A percentile compares a stretch with the other conserved stretches of the same genome.
Conservation (phyloP, 345 rosid species). For the Lepidium africanum region DNA sequence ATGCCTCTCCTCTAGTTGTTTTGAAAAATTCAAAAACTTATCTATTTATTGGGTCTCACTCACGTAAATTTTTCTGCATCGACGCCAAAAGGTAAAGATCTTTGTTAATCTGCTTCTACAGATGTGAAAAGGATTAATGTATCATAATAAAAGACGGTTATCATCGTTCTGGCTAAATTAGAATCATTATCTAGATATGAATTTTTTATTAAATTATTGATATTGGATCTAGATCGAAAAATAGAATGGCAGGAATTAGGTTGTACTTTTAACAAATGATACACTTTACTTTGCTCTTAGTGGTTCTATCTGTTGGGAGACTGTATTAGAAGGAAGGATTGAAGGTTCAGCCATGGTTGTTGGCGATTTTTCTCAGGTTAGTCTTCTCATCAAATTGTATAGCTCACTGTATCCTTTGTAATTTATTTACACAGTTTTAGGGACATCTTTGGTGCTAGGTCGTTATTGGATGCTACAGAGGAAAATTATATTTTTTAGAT, state of each 20-base stretch:
- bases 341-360: constrained; percentile 82
- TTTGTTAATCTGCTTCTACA: background rate
- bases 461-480: constrained; percentile 86
- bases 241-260: background rate
- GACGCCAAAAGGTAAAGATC: constrained; percentile 60
- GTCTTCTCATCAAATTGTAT: constrained; percentile 13
- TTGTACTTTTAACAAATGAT: constrained; percentile 11
- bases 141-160: background rate
- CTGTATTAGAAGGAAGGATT: constrained; percentile 63
- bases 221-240: background rate
- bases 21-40: constrained; percentile 48
- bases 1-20: constrained; percentile 81
- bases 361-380: constrained; percentile 78
- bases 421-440: background rate
- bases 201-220: background rate
- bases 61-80: constrained; percentile 58
- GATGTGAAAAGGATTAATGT: background rate
- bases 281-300: constrained; percentile 33
- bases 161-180: background rate
- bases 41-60: constrained; percentile 88
- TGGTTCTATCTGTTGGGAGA: constrained; percentile 79
- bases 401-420: constrained; percentile 9
- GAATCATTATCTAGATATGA: background rate
- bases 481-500: constrained; percentile 77
- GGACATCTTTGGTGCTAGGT: constrained; percentile 39